Conservation (phyloP, 805 yeast genomes). For the Metschnikowia similis region DNA sequence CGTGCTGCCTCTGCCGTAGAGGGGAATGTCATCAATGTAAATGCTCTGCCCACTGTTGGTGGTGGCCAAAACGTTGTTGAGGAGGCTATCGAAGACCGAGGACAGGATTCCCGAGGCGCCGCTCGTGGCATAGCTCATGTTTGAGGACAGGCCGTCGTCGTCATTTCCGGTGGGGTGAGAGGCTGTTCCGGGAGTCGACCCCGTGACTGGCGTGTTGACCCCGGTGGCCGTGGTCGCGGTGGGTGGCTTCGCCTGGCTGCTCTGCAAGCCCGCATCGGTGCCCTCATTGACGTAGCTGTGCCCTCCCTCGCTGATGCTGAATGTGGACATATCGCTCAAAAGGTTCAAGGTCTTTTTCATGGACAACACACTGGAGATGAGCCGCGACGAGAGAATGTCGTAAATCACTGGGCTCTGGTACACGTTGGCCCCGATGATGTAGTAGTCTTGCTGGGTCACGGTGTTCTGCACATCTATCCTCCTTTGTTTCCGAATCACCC, state of each 20-base stretch:
- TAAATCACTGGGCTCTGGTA: constrained; percentile 83
- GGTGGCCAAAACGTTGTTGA: constrained; percentile 21
- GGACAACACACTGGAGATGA: constrained; percentile 29
- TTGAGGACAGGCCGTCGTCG: constrained; percentile 10
- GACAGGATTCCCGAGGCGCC: constrained; percentile 24
- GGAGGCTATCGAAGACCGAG: constrained; percentile 29
- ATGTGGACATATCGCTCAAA: constrained; percentile 30
- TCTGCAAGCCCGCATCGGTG: constrained; percentile 2
- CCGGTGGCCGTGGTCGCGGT: constrained; percentile 7
- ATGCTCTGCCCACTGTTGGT: constrained; percentile 19
- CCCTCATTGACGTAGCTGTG: constrained; percentile 22
- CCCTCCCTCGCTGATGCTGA: constrained; percentile 33
- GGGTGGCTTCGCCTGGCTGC: background rate
- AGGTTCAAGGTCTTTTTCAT: constrained; percentile 32
- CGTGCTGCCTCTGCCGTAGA: constrained; percentile 37
- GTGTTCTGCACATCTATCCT: constrained; percentile 52
- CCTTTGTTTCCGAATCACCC: constrained; percentile 84
- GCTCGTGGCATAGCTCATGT: constrained; percentile 5
- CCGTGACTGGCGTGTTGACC: constrained; percentile 12
- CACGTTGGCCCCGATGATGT: constrained; percentile 85
- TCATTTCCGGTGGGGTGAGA: constrained; percentile 12
- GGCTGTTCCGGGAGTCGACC: constrained; percentile 17
- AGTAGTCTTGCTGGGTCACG: constrained; percentile 67
- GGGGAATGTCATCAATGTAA: constrained; percentile 36
- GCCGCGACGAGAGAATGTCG: constrained; percentile 67